These are phyloP conservation scores for Cucumis hystrix DNA, from an alignment of 306 rosid genomes.

Conservation along the genomic window DNA sequence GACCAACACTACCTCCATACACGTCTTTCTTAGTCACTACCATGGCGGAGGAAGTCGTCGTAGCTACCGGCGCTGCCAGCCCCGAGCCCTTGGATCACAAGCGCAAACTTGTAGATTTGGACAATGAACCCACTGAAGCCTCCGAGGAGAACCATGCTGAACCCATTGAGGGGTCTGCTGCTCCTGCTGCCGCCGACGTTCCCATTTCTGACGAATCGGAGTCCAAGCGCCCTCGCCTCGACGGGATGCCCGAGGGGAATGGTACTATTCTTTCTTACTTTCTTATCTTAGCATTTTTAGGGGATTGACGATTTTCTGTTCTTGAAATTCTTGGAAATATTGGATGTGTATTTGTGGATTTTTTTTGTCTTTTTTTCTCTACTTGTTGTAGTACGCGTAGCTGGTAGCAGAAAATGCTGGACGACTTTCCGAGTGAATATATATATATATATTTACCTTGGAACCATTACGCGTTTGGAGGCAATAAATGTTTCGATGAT, in stretches of 20 bases:
- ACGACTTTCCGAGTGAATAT: background rate
- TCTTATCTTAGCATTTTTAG: background rate
- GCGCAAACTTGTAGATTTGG: constrained; percentile 78
- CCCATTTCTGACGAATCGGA: constrained; percentile 26
- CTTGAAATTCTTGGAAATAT: background rate
- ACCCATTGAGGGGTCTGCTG: constrained; percentile 16
- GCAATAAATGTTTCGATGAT: background rate
- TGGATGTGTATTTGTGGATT: background rate
- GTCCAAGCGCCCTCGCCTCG: constrained; percentile 63
- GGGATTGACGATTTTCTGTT: background rate
- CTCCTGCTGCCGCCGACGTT: background rate
- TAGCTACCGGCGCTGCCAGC: constrained; percentile 22
- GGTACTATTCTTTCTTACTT: constrained; percentile 23
- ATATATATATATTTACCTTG: no score
- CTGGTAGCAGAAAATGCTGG: background rate
- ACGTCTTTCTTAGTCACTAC: background rate
- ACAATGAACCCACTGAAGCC: constrained; percentile 25
- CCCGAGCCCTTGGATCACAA: constrained; percentile 57
- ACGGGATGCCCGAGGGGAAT: constrained; percentile 28
- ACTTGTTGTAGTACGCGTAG: background rate
- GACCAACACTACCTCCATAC: background rate
- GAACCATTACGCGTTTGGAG: background rate
- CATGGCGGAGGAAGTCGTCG: constrained; percentile 79
- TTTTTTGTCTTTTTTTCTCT: background rate
- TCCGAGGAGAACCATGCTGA: constrained; percentile 17